phyloP scores from a whole-genome alignment of 2,329 filamentous ascomycete species.

The Cryphonectria radicalis region DNA sequence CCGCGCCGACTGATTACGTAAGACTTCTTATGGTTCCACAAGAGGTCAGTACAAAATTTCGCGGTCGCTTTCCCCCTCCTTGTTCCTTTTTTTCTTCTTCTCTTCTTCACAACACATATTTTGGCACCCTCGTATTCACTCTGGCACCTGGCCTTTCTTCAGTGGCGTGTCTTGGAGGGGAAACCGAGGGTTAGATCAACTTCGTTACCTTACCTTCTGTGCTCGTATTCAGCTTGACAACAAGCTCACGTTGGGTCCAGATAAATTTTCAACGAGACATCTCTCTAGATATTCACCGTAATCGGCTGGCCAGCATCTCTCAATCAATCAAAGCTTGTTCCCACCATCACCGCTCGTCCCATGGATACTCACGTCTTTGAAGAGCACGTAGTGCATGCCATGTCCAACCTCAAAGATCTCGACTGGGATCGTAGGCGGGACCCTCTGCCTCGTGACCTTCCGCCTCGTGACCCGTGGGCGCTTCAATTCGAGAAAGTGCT shows the following conservation, averaged over 20 bases:
- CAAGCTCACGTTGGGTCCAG: constrained; percentile 36
- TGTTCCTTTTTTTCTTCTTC: constrained; percentile 33
- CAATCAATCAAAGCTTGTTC: neutral
- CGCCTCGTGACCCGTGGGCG: too few species aligned
- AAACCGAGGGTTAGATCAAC: constrained; percentile 71
- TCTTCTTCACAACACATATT: constrained; percentile 43
- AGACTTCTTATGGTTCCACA: constrained; percentile 14
- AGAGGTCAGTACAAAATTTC: constrained; percentile 29
- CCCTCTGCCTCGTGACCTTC: neutral
- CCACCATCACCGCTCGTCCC: too few species aligned
- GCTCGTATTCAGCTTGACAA: constrained; percentile 39
- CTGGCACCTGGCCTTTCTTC: constrained; percentile 59
- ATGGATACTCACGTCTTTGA: constrained; percentile 21
- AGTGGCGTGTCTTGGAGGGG: constrained; percentile 63
- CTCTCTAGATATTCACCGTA: neutral
- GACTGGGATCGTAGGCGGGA: constrained; percentile 10
- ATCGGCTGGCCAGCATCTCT: neutral
- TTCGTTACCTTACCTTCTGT: constrained; percentile 56
- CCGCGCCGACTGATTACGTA: constrained; percentile 23
- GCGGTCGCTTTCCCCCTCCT: neutral
- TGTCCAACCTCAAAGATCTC: constrained; percentile 16
- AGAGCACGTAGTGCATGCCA: constrained; percentile 19
- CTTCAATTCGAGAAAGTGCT: neutral
- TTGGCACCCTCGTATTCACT: constrained; percentile 70
- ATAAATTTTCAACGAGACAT: constrained; percentile 40